Evolutionary conservation across 1,284 basidiomycete species (phyloP), one percentile per base, ranked within the genome.

Genomic region (Sporisorium sorghi): DNA sequence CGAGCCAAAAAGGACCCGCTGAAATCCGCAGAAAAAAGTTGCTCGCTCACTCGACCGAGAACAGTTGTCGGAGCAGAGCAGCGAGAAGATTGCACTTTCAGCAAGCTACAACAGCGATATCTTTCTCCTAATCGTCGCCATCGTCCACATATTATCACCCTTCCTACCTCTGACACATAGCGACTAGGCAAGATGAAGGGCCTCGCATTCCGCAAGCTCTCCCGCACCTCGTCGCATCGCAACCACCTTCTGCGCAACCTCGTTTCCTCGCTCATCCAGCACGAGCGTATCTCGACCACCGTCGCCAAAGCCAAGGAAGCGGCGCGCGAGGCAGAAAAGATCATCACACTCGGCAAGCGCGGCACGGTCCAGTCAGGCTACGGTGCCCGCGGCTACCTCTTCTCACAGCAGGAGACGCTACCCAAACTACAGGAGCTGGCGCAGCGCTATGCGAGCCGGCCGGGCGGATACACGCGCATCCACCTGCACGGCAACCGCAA

Each of bases 281-380:
- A 99, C 86, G 94, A 98, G 84, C 91, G 93, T 82, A 96, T 99
- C 85, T 92, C 92, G 84, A 99, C 97, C 6, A 99, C 97, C 0
- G 87, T 97, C 28, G 92, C 97, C 23, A 99, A 99, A 86, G 97
- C 97, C 2, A 91, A 92, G 84, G 94, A 97, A 83, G 88, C 94
- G 5, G 93, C 93, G 11, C 89, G 93, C 73, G 86, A 97, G 58
- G 94, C 94, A 42, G 97, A 99, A 85, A 97, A 97, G 90, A 93
- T 93, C 72, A 60, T 84, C 66, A 84, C 83, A 14, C 73, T 83
- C 12, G 80, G 78, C 33, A 84, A 84, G 63, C 46, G 73, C 5
- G 73, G 73, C 23, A 78, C 77, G 6, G 60, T 60, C 3, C 73
- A 78, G 19, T 55, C 78, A 1, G 49, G 54, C n/a, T 73, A 71